phyloP scores from a whole-genome alignment of 164 flowering plant species.

The Vitis rupestris region DNA sequence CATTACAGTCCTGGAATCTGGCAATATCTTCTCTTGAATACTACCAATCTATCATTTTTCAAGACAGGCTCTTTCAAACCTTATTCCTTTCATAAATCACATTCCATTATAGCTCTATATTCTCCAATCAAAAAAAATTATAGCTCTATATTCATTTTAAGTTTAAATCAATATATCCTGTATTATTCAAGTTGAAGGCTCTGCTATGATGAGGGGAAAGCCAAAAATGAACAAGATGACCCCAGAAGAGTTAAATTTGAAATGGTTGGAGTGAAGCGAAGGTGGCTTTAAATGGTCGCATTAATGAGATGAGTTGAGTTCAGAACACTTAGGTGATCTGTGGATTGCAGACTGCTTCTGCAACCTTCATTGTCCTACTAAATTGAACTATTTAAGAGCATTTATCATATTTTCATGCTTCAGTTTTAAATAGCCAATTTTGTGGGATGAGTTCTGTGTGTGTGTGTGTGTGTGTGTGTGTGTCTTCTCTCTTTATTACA shows the following conservation, averaged over 20 bases:
- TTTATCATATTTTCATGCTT: background rate
- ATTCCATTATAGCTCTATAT: background rate
- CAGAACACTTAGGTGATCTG: background rate
- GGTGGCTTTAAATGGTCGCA: too few relatives aligned
- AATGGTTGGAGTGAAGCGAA: too few relatives aligned
- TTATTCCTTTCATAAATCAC: background rate
- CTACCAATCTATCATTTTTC: background rate
- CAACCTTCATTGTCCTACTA: background rate
- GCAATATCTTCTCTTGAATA: background rate
- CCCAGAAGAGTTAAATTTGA: too few relatives aligned
- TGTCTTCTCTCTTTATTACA: background rate
- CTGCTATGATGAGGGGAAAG: too few relatives aligned
- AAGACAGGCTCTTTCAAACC: background rate
- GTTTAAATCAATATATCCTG: background rate
- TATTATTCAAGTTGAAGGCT: background rate
- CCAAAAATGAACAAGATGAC: too few relatives aligned
- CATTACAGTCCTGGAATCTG: background rate
- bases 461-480: background rate
- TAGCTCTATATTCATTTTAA: background rate
- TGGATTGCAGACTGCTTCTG: background rate
- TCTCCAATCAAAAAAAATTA: background rate
- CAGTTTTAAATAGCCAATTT: background rate
- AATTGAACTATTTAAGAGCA: background rate
- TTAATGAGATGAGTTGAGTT: background rate
- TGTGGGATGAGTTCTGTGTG: background rate